These are phyloP conservation scores for Mycena galericulata DNA, from an alignment of 768 basidiomycete genomes.

Conservation along the genomic window DNA sequence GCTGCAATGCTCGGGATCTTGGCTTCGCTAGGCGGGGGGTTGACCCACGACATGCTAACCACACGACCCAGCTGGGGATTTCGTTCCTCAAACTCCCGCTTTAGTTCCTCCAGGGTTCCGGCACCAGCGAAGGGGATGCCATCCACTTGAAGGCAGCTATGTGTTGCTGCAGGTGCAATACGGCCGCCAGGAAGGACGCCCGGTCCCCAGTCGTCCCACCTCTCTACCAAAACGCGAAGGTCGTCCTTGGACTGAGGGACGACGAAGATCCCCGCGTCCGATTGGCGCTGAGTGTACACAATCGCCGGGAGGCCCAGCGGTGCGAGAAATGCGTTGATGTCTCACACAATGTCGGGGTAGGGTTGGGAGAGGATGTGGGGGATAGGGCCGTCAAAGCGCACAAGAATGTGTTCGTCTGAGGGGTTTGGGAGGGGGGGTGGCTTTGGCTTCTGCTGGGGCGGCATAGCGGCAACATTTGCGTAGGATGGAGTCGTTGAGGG, in stretches of 20 bases:
- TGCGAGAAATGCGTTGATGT: neutral
- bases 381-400: neutral
- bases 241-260: neutral
- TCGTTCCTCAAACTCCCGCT: neutral
- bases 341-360: too few relatives aligned
- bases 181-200: neutral
- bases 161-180: neutral
- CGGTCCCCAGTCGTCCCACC: neutral
- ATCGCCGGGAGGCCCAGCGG: neutral
- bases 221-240: neutral
- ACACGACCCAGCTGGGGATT: neutral
- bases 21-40: neutral
- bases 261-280: neutral
- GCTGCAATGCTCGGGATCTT: neutral
- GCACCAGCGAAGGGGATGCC: neutral
- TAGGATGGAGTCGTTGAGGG: too few relatives aligned
- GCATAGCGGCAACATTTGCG: too few relatives aligned
- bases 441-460: too few relatives aligned
- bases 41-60: neutral
- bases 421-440: too few relatives aligned
- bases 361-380: neutral
- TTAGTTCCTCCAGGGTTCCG: neutral
- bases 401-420: too few relatives aligned
- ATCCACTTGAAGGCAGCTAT: neutral
- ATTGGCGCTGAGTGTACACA: neutral